Evolutionary conservation across 805 yeast species (phyloP), one percentile per base, ranked within the genome.

Genomic region (Saccharomycopsis sp.): DNA sequence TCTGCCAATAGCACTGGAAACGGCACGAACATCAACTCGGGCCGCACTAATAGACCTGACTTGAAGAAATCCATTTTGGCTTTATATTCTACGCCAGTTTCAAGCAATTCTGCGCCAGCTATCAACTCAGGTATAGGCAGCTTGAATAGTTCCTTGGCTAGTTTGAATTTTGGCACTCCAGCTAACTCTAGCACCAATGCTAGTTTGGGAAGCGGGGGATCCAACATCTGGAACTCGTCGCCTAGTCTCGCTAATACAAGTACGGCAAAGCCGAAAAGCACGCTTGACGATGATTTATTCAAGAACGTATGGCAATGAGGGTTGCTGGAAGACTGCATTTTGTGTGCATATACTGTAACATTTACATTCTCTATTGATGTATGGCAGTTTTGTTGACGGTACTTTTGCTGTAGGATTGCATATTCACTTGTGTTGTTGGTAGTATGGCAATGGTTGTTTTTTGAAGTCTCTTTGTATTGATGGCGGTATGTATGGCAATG

Each of bases 21-120:
- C 24, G 50, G 5, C 21, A 46, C 24, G 15, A 37, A 48, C 16
- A 53, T 56, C 29, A 56, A 53, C 41, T 41, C 62, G 20, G 58
- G 60, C 2, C 58, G 55, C 9, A 29, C 57, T 23, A 60, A 51
- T 37, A 79, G 97, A 66, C 92, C 94, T 2, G 97, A 92, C 67
- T 78, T 94, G 70, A 94, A 94, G 68, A 89, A 89, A 72, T 89
- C 97, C 1, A 94, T 94, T 60, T 73, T 94, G 59, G 90, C 97
- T 23, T 77, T 94, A 55, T 94, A 94, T 70, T 82, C 95, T 1
- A 80, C 88, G 1, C 87, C 85, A 20, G 71, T 57, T 12, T 24
- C 78, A 3, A 48, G 56, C 34, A 50, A 20, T 50, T 55, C 54
- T 29, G 57, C 58, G 52, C 51, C 57, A 44, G 23, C 55, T 29